Percentiles rank a stretch among this genome's conserved stretches.
phyloP scores from a whole-genome alignment of 2,329 filamentous ascomycete species.

The Cladosporium sp. region DNA sequence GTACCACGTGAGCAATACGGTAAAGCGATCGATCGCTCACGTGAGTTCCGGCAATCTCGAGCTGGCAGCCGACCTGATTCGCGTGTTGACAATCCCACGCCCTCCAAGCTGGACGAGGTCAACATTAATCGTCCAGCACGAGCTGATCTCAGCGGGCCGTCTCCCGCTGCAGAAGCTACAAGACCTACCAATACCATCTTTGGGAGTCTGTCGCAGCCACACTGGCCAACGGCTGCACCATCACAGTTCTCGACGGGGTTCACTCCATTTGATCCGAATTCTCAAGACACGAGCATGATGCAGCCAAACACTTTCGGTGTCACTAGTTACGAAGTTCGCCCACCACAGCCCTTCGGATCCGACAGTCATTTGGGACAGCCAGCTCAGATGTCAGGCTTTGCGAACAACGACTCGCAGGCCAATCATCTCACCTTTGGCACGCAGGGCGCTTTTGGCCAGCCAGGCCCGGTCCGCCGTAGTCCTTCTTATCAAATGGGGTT shows the following conservation, averaged over 20 bases:
- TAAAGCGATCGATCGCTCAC: conserved; percentile 36
- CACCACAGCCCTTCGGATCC: neutral
- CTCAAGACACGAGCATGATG: neutral
- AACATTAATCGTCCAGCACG: neutral
- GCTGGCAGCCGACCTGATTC: conserved; percentile 21
- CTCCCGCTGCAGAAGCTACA: neutral
- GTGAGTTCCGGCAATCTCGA: conserved; percentile 29
- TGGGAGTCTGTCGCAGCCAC: neutral
- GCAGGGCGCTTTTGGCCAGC: neutral
- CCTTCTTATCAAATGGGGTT: conserved; percentile 9
- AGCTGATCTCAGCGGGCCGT: neutral
- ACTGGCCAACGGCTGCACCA: conserved; percentile 7
- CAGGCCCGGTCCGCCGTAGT: too few relatives aligned
- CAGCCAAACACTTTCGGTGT: neutral
- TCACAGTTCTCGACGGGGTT: neutral
- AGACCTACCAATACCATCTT: neutral
- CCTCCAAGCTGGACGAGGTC: neutral
- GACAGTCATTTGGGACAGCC: neutral
- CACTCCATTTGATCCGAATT: neutral
- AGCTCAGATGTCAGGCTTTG: neutral
- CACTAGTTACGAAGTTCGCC: neutral
- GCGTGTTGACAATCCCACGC: neutral
- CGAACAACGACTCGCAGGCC: neutral
- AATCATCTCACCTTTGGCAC: neutral
- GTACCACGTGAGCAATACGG: conserved; percentile 39